Conservation (phyloP, 75 land plant species). For the Chamaecyparis obtusa region DNA sequence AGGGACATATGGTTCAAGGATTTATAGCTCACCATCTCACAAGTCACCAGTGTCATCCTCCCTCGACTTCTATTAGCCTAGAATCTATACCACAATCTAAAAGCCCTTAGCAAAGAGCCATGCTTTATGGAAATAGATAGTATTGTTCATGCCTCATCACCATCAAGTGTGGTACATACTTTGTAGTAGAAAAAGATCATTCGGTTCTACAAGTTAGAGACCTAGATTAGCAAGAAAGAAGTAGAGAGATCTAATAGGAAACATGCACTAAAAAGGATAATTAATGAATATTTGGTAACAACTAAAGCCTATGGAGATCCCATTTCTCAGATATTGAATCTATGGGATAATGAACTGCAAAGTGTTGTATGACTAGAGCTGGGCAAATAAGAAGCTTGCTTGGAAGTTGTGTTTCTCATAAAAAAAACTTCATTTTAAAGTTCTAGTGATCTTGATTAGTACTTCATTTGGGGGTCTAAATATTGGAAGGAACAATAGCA, state of each 20-base stretch:
- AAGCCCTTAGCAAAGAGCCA: slow-evolving; percentile 6
- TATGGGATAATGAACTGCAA: too few species aligned
- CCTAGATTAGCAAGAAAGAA: neutral
- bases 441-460: too few species aligned
- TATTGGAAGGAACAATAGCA: too few species aligned
- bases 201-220: neutral
- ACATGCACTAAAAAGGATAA: too few species aligned
- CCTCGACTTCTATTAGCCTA: slow-evolving; percentile 32
- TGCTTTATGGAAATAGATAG: neutral
- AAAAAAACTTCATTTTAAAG: too few species aligned
- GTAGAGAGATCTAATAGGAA: neutral
- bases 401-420: too few species aligned
- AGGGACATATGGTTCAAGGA: slow-evolving; percentile 10
- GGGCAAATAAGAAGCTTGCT: too few species aligned
- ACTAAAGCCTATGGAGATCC: too few species aligned
- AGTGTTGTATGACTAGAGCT: too few species aligned
- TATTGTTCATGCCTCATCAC: neutral
- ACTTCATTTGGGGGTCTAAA: too few species aligned
- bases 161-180: slow-evolving; percentile 3
- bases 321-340: too few species aligned
- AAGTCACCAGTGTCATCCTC: slow-evolving; percentile 29
- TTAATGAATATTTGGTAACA: too few species aligned
- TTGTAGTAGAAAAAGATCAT: slow-evolving; percentile 36
- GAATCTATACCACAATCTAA: slow-evolving; percentile 12
- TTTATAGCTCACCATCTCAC: slow-evolving; percentile 6